phyloP scores from a whole-genome alignment of 2,329 filamentous ascomycete genomes.

The Exophiala spinifera region DNA sequence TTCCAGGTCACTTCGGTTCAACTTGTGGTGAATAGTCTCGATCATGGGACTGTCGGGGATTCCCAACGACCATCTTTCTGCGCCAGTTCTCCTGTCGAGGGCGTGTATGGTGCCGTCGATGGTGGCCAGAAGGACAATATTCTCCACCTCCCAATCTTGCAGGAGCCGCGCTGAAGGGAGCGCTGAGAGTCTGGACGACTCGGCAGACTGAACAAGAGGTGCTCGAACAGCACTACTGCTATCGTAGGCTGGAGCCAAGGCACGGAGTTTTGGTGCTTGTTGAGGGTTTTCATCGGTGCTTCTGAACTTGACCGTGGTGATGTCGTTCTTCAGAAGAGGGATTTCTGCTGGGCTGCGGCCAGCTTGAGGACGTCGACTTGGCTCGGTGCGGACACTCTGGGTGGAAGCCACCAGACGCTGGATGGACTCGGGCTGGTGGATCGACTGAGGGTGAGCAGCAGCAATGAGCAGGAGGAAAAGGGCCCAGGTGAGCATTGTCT shows the following conservation, averaged over 20 bases:
- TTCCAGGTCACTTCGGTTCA: slow-evolving; percentile 61
- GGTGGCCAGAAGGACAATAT: slow-evolving; percentile 99
- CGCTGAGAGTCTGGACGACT: slow-evolving; percentile 67
- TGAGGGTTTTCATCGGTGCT: slow-evolving; percentile 27
- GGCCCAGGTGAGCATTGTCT: slow-evolving; percentile 26
- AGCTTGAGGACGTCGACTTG: slow-evolving; percentile 22
- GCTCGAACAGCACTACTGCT: slow-evolving; percentile 78
- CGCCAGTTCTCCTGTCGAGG: slow-evolving; percentile 80
- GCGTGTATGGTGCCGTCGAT: slow-evolving; percentile 96
- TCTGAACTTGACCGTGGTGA: slow-evolving; percentile 27
- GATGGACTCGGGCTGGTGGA: slow-evolving; percentile 13
- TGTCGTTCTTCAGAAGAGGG: slow-evolving; percentile 28
- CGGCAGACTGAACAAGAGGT: slow-evolving; percentile 72
- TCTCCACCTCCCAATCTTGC: slow-evolving; percentile 99
- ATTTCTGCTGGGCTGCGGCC: slow-evolving; percentile 32
- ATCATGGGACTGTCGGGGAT: slow-evolving; percentile 79
- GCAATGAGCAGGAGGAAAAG: slow-evolving; percentile 25
- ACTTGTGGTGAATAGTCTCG: slow-evolving; percentile 77
- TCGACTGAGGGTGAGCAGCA: slow-evolving; percentile 18
- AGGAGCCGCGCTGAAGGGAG: slow-evolving; percentile 92
- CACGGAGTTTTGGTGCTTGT: slow-evolving; percentile 40
- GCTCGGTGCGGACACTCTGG: slow-evolving; percentile 16
- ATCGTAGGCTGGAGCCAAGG: slow-evolving; percentile 84
- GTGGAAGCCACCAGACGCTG: slow-evolving; percentile 24
- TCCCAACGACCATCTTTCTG: slow-evolving; percentile 79